Base-by-base conservation (phyloP, 2,329 filamentous ascomycete genomes). In the Colletotrichum sp. region DNA sequence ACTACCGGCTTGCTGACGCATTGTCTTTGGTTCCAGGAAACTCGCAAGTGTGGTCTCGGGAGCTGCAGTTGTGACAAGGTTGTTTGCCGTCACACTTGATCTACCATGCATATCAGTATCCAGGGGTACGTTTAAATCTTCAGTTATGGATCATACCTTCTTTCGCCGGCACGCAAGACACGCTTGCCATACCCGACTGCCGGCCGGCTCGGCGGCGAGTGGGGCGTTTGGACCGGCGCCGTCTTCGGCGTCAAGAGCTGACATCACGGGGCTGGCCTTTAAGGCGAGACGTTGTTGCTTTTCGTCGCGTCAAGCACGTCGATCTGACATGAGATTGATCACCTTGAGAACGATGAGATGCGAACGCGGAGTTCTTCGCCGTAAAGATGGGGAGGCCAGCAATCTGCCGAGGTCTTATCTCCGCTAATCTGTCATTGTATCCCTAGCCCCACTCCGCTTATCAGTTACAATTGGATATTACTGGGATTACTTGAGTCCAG, bases 1-100 rank as follows among this genome's bases (percentile, higher is more conserved):
- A 79, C 78, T 78, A 75, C 13, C 78, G 73, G 15, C 75, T 80
- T 28, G 76, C 75, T 43, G 80, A 79, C 1, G 79, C 80, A 66
- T 81, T 78, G 69, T 81, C 78, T 28, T 79, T 79, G 56, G 69
- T 73, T 18, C 71, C 79, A 2, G 79, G 78, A 24, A 78, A 80
- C 43, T 78, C 78, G 64, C 80, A 81, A 0, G 60, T 7, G 24
- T 77, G 75, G 5, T 76, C 76, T 5, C 80, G 77, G 3, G 79
- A 80, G 66, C 71, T 78, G 62, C 80, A 80, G 8, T 79, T 80
- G 64, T 78, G 71, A 64, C 80, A 81, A 5, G 79, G 79, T n/a
- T 77, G 68, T 26, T 79, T 78, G 15, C 80, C 80, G 28, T 81
- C 79, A 55, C 80, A 81, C 71, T 81, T 81, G 16, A 81, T 76